Percentiles rank a stretch among this genome's conserved stretches.
These are phyloP conservation scores for Taphrina populina DNA, from an alignment of 1,139 yeast genomes.

Conservation along the genomic window DNA sequence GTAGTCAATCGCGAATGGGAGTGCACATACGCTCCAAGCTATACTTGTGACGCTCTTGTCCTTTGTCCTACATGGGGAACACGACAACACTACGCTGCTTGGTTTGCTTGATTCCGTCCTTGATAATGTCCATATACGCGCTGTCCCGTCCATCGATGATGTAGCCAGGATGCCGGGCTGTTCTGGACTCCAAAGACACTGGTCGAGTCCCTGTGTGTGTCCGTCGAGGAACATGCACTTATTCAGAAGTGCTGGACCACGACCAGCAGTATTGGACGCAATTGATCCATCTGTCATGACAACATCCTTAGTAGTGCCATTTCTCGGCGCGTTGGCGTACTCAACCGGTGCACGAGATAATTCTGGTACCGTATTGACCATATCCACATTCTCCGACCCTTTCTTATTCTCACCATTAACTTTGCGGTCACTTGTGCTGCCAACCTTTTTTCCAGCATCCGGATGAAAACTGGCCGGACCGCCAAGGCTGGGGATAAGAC, in stretches of 20 bases:
- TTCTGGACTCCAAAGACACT: slow-evolving; percentile 27
- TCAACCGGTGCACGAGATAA: not conserved
- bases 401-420: too few species aligned
- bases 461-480: not conserved
- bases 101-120: slow-evolving; percentile 14
- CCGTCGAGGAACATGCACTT: slow-evolving; percentile 16
- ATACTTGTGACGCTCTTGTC: slow-evolving; percentile 29
- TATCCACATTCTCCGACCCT: too few species aligned
- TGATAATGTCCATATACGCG: slow-evolving; percentile 31
- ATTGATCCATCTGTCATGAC: slow-evolving; percentile 11
- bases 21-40: slow-evolving; percentile 27
- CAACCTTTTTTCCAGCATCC: too few species aligned
- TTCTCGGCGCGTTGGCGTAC: too few species aligned
- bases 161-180: slow-evolving; percentile 13
- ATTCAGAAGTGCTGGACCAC: not conserved
- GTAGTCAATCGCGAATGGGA: not conserved
- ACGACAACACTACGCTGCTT: slow-evolving; percentile 24
- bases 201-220: slow-evolving; percentile 18
- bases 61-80: slow-evolving; percentile 26
- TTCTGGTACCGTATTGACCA: too few species aligned
- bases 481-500: slow-evolving; percentile 15
- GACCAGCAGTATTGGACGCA: not conserved
- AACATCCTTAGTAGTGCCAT: slow-evolving; percentile 3
- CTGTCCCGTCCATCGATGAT: slow-evolving; percentile 27
- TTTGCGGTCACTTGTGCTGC: too few species aligned